Percentiles rank a stretch among this genome's conserved stretches.
Conservation (phyloP, 2,329 filamentous ascomycete species). For the Colletotrichum sp. region DNA sequence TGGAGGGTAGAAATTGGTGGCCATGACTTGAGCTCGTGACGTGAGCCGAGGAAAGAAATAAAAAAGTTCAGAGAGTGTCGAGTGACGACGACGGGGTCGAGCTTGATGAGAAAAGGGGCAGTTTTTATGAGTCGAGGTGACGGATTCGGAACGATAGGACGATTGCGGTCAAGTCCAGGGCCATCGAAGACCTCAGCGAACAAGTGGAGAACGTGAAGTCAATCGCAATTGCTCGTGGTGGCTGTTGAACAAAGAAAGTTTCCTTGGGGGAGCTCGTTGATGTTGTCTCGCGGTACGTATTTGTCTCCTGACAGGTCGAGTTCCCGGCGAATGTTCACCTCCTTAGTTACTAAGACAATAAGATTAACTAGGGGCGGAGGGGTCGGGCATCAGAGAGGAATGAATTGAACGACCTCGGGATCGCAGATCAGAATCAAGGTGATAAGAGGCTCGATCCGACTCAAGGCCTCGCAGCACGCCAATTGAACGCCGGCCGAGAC, state of each 20-base stretch:
- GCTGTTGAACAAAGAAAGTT: neutral
- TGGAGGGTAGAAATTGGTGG: constrained; percentile 1
- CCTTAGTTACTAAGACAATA: neutral
- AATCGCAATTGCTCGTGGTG: neutral
- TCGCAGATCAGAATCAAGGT: neutral
- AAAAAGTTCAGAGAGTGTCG: neutral
- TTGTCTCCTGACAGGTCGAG: neutral
- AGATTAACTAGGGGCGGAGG: neutral
- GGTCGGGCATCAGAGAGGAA: neutral
- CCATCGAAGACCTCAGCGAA: constrained; percentile 5
- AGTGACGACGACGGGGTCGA: neutral
- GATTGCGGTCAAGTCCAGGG: constrained; percentile 4
- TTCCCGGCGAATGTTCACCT: neutral
- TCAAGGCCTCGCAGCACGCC: neutral
- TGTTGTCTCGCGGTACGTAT: neutral
- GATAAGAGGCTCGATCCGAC: neutral
- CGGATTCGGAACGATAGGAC: neutral
- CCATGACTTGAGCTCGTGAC: constrained; percentile 6
- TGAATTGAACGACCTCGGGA: neutral
- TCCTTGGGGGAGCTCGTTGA: neutral
- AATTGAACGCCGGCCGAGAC: neutral
- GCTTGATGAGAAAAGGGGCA: neutral
- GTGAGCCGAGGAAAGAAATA: neutral
- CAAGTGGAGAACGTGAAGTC: neutral
- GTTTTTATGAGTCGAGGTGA: neutral